A percentile compares a stretch with the other conserved stretches of the same genome.
Conservation (phyloP, 108 stramenopile genomes). For the Fragilariopsis cylindrus region DNA sequence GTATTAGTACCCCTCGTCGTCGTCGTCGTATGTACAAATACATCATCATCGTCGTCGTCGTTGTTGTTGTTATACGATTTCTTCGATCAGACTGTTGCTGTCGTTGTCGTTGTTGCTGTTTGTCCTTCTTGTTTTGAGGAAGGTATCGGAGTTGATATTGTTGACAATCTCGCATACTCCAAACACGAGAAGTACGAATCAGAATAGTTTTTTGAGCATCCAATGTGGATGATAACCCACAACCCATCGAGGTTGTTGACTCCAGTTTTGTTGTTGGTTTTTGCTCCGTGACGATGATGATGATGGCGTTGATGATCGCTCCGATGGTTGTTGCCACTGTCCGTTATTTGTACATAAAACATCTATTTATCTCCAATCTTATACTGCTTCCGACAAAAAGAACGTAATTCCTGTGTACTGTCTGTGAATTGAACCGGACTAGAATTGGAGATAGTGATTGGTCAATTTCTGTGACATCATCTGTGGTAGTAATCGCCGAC, state of each 20-base stretch:
- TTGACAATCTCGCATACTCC: conserved; percentile 60
- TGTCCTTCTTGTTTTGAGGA: conserved; percentile 20
- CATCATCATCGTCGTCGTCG: conserved; percentile 7
- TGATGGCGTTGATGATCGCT: background rate
- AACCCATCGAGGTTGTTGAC: conserved; percentile 31
- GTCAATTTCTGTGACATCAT: background rate
- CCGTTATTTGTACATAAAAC: conserved; percentile 26
- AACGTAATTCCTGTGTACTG: conserved; percentile 42
- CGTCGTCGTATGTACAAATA: background rate
- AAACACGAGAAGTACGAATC: conserved; percentile 32
- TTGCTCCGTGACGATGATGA: conserved; percentile 5
- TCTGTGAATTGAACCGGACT: conserved; percentile 44
- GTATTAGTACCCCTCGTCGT: no score
- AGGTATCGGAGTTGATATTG: conserved; percentile 41
- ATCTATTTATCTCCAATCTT: conserved; percentile 67
- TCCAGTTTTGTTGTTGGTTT: conserved; percentile 27
- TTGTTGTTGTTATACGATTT: background rate
- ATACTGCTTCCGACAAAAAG: conserved; percentile 54
- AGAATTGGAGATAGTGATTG: conserved; percentile 23
- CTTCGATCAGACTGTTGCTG: background rate
- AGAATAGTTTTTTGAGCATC: conserved; percentile 17
- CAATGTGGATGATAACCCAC: conserved; percentile 22
- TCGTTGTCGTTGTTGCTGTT: conserved; percentile 16
- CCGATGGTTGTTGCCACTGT: conserved; percentile 15
- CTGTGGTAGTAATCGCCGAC: background rate